Percentiles rank a stretch among this genome's conserved stretches.
phyloP scores from a whole-genome alignment of 129 eudicot species.

The Logfia minima region DNA sequence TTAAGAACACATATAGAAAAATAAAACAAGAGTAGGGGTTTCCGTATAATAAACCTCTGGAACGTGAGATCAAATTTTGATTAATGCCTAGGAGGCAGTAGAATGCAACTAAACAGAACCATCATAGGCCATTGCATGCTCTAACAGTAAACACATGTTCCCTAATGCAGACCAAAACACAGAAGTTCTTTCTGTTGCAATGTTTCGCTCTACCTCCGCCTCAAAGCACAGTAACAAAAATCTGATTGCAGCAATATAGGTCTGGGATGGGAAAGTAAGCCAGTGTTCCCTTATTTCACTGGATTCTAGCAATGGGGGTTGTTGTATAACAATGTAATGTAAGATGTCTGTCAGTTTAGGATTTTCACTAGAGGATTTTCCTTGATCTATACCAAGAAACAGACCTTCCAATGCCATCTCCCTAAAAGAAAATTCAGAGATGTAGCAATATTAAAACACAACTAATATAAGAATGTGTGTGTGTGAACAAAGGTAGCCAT shows the following conservation, averaged over 20 bases:
- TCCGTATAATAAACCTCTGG: conserved; percentile 58
- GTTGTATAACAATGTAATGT: conserved; percentile 60
- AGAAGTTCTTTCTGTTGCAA: conserved; percentile 35
- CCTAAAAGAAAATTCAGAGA: conserved; percentile 39
- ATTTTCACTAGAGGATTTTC: conserved; percentile 39
- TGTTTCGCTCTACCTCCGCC: conserved; percentile 51
- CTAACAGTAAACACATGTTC: conserved; percentile 66
- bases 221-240: conserved; percentile 82
- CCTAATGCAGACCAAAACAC: conserved; percentile 52
- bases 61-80: conserved; percentile 68
- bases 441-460: conserved; percentile 7
- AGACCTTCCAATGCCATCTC: conserved; percentile 94
- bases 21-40: background rate
- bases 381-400: conserved; percentile 72
- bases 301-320: conserved; percentile 59
- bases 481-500: conserved; percentile 16
- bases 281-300: conserved; percentile 50
- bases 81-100: conserved; percentile 72
- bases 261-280: conserved; percentile 73
- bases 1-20: conserved; percentile 14
- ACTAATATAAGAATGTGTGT: background rate
- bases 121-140: conserved; percentile 89
- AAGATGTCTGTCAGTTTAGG: conserved; percentile 70
- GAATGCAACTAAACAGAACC: conserved; percentile 93
- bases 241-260: conserved; percentile 57